Evolutionary conservation across 768 basidiomycete genomes (phyloP), one percentile per base, ranked within the genome.

Genomic region (Mrakia blollopis): DNA sequence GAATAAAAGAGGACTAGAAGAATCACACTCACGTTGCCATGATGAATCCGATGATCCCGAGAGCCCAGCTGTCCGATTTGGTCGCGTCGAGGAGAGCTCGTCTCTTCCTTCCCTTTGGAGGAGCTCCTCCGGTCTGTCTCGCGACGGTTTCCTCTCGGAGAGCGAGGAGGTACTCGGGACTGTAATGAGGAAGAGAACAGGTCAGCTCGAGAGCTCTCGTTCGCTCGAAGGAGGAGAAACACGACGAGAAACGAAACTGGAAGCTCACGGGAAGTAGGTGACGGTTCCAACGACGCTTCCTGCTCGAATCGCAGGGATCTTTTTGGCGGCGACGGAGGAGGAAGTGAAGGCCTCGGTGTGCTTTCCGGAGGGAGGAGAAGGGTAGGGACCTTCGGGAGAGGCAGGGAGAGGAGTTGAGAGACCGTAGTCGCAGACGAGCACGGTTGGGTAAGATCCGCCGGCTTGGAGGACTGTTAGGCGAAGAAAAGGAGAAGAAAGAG

Each of bases 361-460:
- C 9, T 28, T n/a, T 9, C 37, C 21, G 39, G 39, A 37, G 21
- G 60, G 57, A 39, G n/a, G 52, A 6, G 52, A 60, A 0, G 72
- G n/a, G 57, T n/a, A 61, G 57, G 37, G 72, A n/a, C 37, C 72
- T 8, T 52, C 54, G 18, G 18, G 13, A 39, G 57, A 21, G 7
- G 61, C n/a, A 3, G 69, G 35, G 23, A 76, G 28, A 14, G 68
- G 32, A 6, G 76, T 77, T 23, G 76, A 65, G 23, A 77, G 37
- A 5, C 76, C 76, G 67, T 73, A 77, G 52, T 77, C 76, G 76
- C 76, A 77, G n/a, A 77, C 63, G 10, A 68, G 76, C 28, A 77
- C 50, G 11, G 76, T 77, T 18, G 76, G 71, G 39, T 54, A 77
- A 3, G 71, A 60, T 37, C 72, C 76, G n/a, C 63, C 72, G 23